phyloP scores from a whole-genome alignment of 768 basidiomycete genomes.

The Boletus coccyginus region DNA sequence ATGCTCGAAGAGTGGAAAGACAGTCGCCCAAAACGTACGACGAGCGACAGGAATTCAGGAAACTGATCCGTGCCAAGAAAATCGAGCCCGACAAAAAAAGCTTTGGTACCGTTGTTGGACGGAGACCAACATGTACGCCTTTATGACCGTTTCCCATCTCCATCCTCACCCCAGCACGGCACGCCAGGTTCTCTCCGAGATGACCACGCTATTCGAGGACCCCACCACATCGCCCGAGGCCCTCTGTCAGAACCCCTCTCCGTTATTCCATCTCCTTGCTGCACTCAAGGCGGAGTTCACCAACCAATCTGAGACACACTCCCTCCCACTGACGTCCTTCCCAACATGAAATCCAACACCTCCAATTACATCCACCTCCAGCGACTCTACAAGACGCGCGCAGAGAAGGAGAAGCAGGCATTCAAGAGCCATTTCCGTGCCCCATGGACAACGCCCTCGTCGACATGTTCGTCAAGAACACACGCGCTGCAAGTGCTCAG shows the following conservation, averaged over 20 bases:
- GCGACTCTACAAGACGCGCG: constrained; percentile 23
- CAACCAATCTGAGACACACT: constrained; percentile 48
- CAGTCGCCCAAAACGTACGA: constrained; percentile 47
- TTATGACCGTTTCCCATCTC: too few species aligned
- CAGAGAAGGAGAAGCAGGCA: too few species aligned
- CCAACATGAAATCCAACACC: constrained; percentile 96
- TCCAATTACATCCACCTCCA: constrained; percentile 80
- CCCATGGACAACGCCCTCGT: constrained; percentile 52
- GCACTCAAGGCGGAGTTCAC: constrained; percentile 70
- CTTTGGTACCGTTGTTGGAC: constrained; percentile 89
- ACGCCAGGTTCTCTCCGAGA: constrained; percentile 62
- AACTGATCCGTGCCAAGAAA: constrained; percentile 55
- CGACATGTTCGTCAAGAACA: constrained; percentile 75
- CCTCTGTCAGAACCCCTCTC: constrained; percentile 45
- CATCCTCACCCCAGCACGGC: not conserved
- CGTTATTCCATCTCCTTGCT: constrained; percentile 77
- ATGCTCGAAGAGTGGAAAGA: constrained; percentile 82
- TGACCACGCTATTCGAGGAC: constrained; percentile 61
- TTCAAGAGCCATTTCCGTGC: constrained; percentile 45
- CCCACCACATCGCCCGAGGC: constrained; percentile 44
- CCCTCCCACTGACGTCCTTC: constrained; percentile 82
- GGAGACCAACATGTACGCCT: constrained; percentile 41
- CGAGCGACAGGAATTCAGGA: constrained; percentile 81
- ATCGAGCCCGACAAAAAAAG: constrained; percentile 91
- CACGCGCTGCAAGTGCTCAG: constrained; percentile 67